Base-by-base conservation (phyloP, 495 filamentous ascomycete genomes). In the Penicillium ucsense region DNA sequence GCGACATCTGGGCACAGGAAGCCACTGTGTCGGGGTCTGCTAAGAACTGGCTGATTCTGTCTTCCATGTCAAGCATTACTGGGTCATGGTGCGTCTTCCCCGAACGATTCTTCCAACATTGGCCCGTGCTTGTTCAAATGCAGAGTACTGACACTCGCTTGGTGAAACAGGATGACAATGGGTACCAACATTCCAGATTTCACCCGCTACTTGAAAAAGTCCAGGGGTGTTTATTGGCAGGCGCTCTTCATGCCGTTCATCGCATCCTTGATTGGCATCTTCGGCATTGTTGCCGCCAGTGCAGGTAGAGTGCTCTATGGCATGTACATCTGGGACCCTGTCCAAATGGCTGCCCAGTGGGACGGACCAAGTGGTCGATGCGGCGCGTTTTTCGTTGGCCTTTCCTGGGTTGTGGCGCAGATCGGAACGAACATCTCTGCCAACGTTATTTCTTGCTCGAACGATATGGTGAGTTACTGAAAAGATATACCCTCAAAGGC, bases 351-450 rank as follows among this genome's bases (percentile, higher is more conserved):
- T 49, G 57, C 60, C 5, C 57, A 74, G 12, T 79, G 77, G 76
- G 35, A 37, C 12, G 35, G 35, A 11, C 35, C 35, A n/a, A 59
- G 67, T 33, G 71, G 72, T 29, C 71, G 78, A 28, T 72, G 75
- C 30, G 75, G 75, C 34, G 71, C 74, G 40, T 81, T 82, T 66
- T 84, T 84, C 56, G 72, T 68, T 7, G 62, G 53, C 8, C 52
- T 63, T 31, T 75, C 43, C 61, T 75, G 72, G 68, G 68, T 65
- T 41, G 61, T 81, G 29, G 76, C 75, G 32, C 64, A 71, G 41
- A 72, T 82, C 27, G 79, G 79, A 43, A 79, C 75, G 4, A 81
- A 84, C 46, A 79, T 82, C 56, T 71, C 72, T 5, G 79, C 79
- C 3, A 81, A 82, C 57, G 70, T 66, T 6, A 70, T 81, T 47